Conservation (phyloP, 2,329 filamentous ascomycete species). For the Lasiodiplodia citricola region DNA sequence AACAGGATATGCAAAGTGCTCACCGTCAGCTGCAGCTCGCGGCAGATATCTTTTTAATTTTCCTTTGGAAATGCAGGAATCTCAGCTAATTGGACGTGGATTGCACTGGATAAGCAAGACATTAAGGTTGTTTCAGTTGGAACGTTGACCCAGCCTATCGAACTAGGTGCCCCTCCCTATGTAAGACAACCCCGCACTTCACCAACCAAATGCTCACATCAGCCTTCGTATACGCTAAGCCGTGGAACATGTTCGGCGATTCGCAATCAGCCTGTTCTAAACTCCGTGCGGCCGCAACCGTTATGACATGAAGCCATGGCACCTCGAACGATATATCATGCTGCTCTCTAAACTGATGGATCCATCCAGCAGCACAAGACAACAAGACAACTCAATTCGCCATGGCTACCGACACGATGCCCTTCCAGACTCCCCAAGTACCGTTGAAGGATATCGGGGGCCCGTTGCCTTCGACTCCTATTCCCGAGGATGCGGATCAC, state of each 20-base stretch:
- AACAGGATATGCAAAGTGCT: no score
- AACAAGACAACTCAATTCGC: not conserved
- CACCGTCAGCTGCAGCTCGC: not conserved
- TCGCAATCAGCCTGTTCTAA: not conserved
- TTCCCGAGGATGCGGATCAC: constrained; percentile 30
- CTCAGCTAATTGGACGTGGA: not conserved
- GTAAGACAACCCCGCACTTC: not conserved
- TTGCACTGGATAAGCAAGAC: not conserved
- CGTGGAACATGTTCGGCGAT: not conserved
- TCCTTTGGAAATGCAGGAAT: not conserved
- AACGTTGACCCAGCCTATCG: not conserved
- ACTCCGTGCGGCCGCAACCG: not conserved
- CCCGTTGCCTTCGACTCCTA: constrained; percentile 30
- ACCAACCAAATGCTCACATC: constrained; percentile 7
- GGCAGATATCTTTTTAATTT: not conserved
- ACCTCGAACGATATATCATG: not conserved
- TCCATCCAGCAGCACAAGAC: not conserved
- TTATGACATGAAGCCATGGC: not conserved
- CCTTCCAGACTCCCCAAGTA: constrained; percentile 8
- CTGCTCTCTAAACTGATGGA: no score
- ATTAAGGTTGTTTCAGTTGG: not conserved
- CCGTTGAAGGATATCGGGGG: constrained; percentile 26
- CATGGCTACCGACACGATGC: not conserved
- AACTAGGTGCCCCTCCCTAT: not conserved
- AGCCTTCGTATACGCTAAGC: not conserved